Evolutionary conservation across 257 asterid genomes (phyloP).

Genomic region (Solanum pinnatisectum): DNA sequence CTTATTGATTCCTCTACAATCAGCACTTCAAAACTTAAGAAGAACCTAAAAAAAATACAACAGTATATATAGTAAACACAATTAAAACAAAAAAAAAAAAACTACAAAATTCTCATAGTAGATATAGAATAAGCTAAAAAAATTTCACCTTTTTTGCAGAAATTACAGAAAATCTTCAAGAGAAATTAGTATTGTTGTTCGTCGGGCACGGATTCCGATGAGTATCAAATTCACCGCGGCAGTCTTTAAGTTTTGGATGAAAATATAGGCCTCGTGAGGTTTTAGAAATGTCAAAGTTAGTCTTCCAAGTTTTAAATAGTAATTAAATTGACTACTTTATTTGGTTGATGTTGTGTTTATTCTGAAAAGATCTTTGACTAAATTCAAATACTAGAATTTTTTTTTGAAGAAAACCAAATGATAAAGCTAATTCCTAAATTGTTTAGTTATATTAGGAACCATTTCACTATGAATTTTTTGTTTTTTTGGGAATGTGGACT

Average conservation of each 20-base stretch:
- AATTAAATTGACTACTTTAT: neutral
- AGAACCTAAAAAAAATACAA: neutral
- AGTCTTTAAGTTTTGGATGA: neutral
- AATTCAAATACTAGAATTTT: neutral
- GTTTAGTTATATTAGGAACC: neutral
- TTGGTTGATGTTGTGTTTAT: neutral
- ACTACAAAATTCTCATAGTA: neutral
- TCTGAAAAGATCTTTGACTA: neutral
- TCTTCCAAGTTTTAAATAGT: neutral
- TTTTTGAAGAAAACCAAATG: neutral
- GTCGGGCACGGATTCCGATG: neutral
- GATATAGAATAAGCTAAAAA: neutral
- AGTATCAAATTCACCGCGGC: neutral
- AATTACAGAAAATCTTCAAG: neutral
- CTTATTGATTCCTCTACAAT: neutral
- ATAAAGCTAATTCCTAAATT: neutral
- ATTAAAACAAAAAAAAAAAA: neutral
- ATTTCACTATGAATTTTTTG: accelerated
- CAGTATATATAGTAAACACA: neutral
- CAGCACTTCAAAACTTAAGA: neutral
- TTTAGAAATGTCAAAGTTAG: neutral
- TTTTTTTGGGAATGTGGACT: neutral
- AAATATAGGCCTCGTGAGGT: neutral
- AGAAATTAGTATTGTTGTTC: neutral
- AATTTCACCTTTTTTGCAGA: neutral